These are phyloP conservation scores for Flaveria ramosissima DNA, from an alignment of 129 eudicot genomes.

Conservation along the genomic window DNA sequence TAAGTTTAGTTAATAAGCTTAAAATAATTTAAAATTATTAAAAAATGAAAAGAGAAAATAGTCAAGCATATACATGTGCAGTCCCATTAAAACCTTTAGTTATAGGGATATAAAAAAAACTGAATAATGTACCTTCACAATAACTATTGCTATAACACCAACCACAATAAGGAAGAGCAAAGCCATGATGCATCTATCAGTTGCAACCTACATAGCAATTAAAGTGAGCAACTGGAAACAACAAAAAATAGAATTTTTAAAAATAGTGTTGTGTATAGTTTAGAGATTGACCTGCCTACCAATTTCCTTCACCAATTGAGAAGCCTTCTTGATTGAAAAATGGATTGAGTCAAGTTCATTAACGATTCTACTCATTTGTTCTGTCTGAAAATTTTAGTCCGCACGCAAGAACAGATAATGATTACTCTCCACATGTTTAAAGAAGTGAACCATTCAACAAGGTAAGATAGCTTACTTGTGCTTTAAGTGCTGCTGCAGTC, in stretches of 20 bases:
- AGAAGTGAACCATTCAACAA: conserved; percentile 15
- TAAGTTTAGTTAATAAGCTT: background rate
- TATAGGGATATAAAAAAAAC: background rate
- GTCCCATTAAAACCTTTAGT: background rate
- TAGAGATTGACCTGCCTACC: conserved; percentile 97
- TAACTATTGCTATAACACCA: conserved; percentile 82
- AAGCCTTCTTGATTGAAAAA: conserved; percentile 92
- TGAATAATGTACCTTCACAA: conserved; percentile 68
- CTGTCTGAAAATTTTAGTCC: conserved; percentile 60
- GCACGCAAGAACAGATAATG: conserved; percentile 9
- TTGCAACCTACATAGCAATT: conserved; percentile 67
- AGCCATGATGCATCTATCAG: conserved; percentile 92
- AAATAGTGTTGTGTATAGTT: conserved; percentile 36
- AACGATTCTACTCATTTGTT: conserved; percentile 95
- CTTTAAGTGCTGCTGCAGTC: conserved; percentile 92
- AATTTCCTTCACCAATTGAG: conserved; percentile 92
- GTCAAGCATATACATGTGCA: background rate
- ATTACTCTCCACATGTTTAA: conserved; percentile 8
- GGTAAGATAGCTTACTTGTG: conserved; percentile 58
- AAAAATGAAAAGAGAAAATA: background rate
- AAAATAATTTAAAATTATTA: background rate
- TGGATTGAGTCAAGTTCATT: conserved; percentile 94
- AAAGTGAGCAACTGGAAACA: conserved; percentile 41
- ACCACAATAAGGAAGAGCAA: conserved; percentile 85
- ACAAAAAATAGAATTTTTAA: background rate